Evolutionary conservation across 371 early-diverging fungal genomes (phyloP).

Genomic region (Entomophthora muscae): DNA sequence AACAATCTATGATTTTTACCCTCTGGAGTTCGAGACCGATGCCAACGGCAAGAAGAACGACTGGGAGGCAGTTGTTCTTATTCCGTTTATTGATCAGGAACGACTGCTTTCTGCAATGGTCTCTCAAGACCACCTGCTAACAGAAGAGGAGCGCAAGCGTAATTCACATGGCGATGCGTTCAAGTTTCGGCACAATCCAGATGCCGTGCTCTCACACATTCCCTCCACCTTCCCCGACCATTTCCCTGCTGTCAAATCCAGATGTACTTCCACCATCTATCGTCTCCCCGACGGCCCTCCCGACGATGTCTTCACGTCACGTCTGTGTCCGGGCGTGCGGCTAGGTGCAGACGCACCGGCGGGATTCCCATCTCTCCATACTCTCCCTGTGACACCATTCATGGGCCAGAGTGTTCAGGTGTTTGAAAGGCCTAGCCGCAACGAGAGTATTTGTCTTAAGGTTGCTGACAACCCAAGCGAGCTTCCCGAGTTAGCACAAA

Average conservation of each 20-base stretch:
- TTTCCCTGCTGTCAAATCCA: slow-evolving; percentile 25
- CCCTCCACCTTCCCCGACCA: slow-evolving; percentile 46
- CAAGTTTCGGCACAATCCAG: slow-evolving; percentile 33
- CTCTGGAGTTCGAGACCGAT: slow-evolving; percentile 79
- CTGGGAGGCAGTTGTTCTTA: slow-evolving; percentile 69
- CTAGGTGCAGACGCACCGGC: slow-evolving; percentile 50
- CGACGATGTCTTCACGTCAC: slow-evolving; percentile 25
- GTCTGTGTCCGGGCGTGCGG: slow-evolving; percentile 44
- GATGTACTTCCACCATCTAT: not conserved
- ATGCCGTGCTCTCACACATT: slow-evolving; percentile 21
- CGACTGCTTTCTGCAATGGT: slow-evolving; percentile 48
- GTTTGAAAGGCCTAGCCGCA: slow-evolving; percentile 59
- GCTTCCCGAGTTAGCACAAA: slow-evolving; percentile 16
- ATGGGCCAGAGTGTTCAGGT: slow-evolving; percentile 63
- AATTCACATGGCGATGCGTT: slow-evolving; percentile 46
- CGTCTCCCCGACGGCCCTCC: not conserved
- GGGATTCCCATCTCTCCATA: slow-evolving; percentile 81
- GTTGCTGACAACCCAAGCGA: not conserved
- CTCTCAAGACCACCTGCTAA: not conserved
- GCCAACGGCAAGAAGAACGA: slow-evolving; percentile 94
- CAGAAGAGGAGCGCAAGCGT: slow-evolving; percentile 16
- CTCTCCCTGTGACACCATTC: slow-evolving; percentile 43
- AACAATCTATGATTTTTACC: slow-evolving; percentile 87
- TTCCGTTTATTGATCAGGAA: slow-evolving; percentile 86
- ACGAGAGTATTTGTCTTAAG: slow-evolving; percentile 10